Conservation (phyloP, 164 flowering plant species). For the Vitis rotundifolia region DNA sequence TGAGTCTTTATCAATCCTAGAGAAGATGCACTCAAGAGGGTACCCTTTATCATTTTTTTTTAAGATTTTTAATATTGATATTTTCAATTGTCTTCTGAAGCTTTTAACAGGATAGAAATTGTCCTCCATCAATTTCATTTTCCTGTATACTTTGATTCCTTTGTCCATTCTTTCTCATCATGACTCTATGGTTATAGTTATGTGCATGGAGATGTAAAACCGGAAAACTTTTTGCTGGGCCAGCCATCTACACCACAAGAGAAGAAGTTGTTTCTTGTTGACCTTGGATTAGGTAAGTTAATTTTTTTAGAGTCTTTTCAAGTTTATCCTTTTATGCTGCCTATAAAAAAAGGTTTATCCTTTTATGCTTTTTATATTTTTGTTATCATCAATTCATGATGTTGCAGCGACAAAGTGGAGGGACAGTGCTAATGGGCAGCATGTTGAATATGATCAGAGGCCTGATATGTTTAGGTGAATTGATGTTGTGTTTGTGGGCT, state of each 20-base stretch:
- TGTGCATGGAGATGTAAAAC: slow-evolving; percentile 96
- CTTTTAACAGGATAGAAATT: not conserved
- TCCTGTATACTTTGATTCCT: not conserved
- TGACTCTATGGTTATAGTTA: slow-evolving; percentile 39
- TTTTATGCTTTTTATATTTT: not conserved
- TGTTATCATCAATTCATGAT: slow-evolving; percentile 1
- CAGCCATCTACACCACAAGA: slow-evolving; percentile 74
- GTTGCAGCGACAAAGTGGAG: slow-evolving; percentile 90
- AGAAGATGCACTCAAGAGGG: slow-evolving; percentile 90
- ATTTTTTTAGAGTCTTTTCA: not conserved
- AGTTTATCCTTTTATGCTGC: not conserved
- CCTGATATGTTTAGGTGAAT: slow-evolving; percentile 91
- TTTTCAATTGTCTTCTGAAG: not conserved
- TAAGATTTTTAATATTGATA: not conserved
- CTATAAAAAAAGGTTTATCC: not conserved
- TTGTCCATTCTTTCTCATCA: not conserved
- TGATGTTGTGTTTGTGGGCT: not conserved
- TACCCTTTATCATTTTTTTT: slow-evolving; percentile 18
- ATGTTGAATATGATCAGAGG: slow-evolving; percentile 94
- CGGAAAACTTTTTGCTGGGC: slow-evolving; percentile 85
- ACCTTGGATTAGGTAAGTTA: slow-evolving; percentile 79
- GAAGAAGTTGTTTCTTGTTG: slow-evolving; percentile 86
- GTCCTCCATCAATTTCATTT: not conserved
- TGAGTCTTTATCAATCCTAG: slow-evolving; percentile 82
- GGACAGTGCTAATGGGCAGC: slow-evolving; percentile 60